phyloP scores from a whole-genome alignment of 257 asterid species.

The Paraleonurus japonicus region DNA sequence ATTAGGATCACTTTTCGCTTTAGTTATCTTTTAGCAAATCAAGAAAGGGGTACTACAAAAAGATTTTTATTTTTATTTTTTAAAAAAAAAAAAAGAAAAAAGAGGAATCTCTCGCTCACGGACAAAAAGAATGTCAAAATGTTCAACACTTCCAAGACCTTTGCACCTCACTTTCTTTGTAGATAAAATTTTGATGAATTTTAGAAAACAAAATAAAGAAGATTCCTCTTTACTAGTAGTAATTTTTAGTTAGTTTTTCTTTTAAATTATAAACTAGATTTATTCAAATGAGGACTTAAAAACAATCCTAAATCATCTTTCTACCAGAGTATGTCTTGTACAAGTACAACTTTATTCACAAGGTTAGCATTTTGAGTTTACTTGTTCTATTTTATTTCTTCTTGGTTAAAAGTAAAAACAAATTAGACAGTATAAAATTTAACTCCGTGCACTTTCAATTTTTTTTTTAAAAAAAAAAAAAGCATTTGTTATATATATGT shows the following conservation, averaged over 20 bases:
- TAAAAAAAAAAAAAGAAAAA: constrained; percentile 20
- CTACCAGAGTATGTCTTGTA: background rate
- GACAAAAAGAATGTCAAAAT: constrained; percentile 16
- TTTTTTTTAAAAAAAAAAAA: no score
- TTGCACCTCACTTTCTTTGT: constrained; percentile 2
- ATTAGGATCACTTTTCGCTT: constrained; percentile 7
- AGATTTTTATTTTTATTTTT: no score
- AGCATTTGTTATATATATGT: no score
- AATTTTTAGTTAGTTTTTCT: background rate
- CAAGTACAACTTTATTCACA: background rate
- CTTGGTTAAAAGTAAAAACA: no score
- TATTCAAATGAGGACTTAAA: background rate
- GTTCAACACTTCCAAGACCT: background rate
- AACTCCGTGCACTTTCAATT: background rate
- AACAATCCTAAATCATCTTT: background rate
- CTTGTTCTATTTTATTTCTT: no score
- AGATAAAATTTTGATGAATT: background rate
- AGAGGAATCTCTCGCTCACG: constrained; percentile 22
- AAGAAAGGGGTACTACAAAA: constrained; percentile 24
- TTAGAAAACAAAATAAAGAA: background rate
- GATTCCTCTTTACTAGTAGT: background rate
- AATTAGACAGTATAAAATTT: no score
- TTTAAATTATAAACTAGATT: background rate
- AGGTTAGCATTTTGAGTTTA: no score
- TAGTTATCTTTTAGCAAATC: constrained; percentile 28